phyloP scores from a whole-genome alignment of 192 early-diverging fungal species.

The Physocladia obscura region DNA sequence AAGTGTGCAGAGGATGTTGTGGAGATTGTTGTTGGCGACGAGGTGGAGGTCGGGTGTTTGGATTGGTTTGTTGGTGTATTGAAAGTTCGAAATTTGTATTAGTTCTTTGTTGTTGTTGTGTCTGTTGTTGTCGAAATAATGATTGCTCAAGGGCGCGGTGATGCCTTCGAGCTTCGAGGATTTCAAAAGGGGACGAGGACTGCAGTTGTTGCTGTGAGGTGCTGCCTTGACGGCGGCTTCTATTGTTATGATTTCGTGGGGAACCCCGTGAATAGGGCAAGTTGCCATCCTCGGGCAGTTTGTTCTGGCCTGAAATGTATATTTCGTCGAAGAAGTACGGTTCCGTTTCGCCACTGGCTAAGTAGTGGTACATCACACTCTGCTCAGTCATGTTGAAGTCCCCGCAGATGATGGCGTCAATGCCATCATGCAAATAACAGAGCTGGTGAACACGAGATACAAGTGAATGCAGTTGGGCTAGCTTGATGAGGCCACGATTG shows the following conservation, averaged over 20 bases:
- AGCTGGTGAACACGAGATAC: not conserved
- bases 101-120: not conserved
- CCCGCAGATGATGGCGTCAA: conserved; percentile 7
- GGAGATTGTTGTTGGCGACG: too few relatives aligned
- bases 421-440: not conserved
- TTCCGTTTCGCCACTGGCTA: conserved; percentile 16
- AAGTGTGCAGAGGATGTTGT: too few relatives aligned
- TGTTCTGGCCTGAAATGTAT: conserved; percentile 8
- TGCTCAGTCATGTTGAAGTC: conserved; percentile 24
- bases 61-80: too few relatives aligned
- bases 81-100: too few relatives aligned
- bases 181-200: not conserved
- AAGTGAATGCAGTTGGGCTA: conserved; percentile 17
- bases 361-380: conserved; percentile 19
- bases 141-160: not conserved
- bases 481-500: conserved; percentile 14
- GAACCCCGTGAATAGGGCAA: too few relatives aligned
- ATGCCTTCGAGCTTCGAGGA: not conserved
- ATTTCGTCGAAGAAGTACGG: conserved; percentile 22
- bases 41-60: too few relatives aligned
- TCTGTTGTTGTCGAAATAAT: not conserved
- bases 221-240: too few relatives aligned
- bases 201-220: not conserved
- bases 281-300: not conserved
- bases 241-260: too few relatives aligned